phyloP scores from a whole-genome alignment of 306 rosid species.

The Malus sieversii region DNA sequence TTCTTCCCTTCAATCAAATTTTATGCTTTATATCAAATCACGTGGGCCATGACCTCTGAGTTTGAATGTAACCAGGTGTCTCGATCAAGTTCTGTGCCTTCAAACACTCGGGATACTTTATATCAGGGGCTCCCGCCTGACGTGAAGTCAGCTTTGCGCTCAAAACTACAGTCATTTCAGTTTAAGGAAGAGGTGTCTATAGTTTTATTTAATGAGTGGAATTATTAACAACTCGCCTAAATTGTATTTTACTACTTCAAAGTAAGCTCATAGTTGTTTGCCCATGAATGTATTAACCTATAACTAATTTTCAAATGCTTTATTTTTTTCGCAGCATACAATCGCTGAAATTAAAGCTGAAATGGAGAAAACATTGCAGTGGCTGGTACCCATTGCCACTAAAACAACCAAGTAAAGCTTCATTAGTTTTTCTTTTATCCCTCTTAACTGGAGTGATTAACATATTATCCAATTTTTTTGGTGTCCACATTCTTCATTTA shows the following conservation, averaged over 20 bases:
- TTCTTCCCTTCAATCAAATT: not conserved
- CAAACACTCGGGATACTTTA: constrained; percentile 87
- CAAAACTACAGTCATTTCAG: constrained; percentile 72
- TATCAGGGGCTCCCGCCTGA: constrained; percentile 93
- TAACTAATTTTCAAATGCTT: not conserved
- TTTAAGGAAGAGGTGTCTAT: constrained; percentile 78
- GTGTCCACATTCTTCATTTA: not conserved
- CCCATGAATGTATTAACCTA: not conserved
- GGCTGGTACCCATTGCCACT: constrained; percentile 92
- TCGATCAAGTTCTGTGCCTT: constrained; percentile 91
- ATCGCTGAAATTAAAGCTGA: constrained; percentile 85
- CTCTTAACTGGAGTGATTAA: not conserved
- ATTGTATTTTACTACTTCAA: not conserved
- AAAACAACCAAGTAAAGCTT: constrained; percentile 82
- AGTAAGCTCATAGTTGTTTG: not conserved
- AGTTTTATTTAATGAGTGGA: not conserved
- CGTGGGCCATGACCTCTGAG: not conserved
- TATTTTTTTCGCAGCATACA: constrained; percentile 51
- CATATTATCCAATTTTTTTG: not conserved
- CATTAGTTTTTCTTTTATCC: not conserved
- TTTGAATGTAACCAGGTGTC: constrained; percentile 56
- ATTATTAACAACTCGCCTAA: not conserved
- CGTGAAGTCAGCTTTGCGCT: constrained; percentile 78
- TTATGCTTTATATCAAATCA: not conserved
- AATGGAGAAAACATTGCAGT: constrained; percentile 88